Base-by-base conservation (phyloP, 2,329 filamentous ascomycete genomes). In the Fusarium paranaense region DNA sequence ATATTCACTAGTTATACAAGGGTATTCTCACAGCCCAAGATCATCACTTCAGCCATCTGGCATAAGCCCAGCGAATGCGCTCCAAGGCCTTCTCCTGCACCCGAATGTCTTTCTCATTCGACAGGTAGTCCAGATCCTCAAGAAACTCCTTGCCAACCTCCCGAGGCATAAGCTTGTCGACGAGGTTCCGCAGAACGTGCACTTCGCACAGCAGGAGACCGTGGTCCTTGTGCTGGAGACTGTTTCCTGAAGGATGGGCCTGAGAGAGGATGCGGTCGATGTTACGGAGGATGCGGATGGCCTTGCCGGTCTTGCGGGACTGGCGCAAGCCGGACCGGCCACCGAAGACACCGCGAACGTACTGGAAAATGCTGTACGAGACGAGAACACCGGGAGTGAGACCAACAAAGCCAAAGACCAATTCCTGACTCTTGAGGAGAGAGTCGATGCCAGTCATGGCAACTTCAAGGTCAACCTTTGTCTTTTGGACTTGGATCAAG, bases 371-470 rank as follows among this genome's bases (percentile, higher is more conserved):
- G n/a, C 91, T 92, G 71, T 96, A 90, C 2, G 92, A 93, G 40
- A 98, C 94, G 33, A 99, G 86, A n/a, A 98, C 89, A 14, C 97
- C 96, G 0, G 97, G 97, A 0, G 97, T 98, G 30, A 99, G 86
- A 7, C 95, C 95, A 40, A 99, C 92, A 79, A 99, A 98, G n/a
- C 95, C 97, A 84, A 99, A 99, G 27, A 99, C 94, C 57, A 99
- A 89, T 81, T 99, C 96, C 81, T 99, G 97, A 79, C 95, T 98
- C 85, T 97, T 98, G 67, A 99, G 88, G 35, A 99, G 89, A 37
- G 95, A 91, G 85, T 99, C 96, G 74, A 99, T 99, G 20, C 97
- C 97, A 69, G 94, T 95, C 85, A 99, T 95, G 16, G 97, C 97
- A 70, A 98, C 92, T 82, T 99, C 97, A 14, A 99, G 91, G 80